These are phyloP conservation scores for Monosporozyma aquatica DNA, from an alignment of 805 yeast genomes.

Conservation along the genomic window DNA sequence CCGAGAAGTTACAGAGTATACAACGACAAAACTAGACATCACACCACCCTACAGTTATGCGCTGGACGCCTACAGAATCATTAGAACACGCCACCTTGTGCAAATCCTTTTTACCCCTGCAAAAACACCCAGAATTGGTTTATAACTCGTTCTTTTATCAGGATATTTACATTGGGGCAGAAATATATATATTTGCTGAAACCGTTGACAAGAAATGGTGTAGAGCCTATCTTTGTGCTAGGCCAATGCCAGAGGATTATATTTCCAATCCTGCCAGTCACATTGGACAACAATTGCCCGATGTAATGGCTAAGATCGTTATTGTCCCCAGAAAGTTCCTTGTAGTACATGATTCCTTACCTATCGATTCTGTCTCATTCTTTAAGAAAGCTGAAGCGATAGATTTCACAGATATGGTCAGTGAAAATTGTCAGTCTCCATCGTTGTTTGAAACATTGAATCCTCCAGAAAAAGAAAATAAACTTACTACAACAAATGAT, in stretches of 20 bases:
- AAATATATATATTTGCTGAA: slow-evolving; percentile 63
- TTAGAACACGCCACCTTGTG: slow-evolving; percentile 37
- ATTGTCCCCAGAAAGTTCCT: slow-evolving; percentile 50
- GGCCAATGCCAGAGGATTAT: slow-evolving; percentile 65
- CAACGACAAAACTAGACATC: not conserved
- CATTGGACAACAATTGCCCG: slow-evolving; percentile 56
- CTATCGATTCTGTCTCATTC: slow-evolving; percentile 34
- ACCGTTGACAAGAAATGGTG: slow-evolving; percentile 54
- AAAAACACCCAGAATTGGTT: slow-evolving; percentile 30
- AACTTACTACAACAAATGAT: not conserved
- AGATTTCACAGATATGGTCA: slow-evolving; percentile 12
- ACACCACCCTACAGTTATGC: not conserved
- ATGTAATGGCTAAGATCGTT: slow-evolving; percentile 41
- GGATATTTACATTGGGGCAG: slow-evolving; percentile 68
- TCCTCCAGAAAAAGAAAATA: too few relatives aligned
- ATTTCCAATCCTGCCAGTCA: slow-evolving; percentile 35
- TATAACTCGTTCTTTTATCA: slow-evolving; percentile 32
- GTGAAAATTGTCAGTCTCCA: slow-evolving; percentile 18
- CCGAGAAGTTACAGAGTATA: too few relatives aligned
- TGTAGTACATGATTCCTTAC: slow-evolving; percentile 36
- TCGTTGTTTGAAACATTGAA: slow-evolving; percentile 28
- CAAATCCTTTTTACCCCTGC: slow-evolving; percentile 40
- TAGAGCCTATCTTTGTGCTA: slow-evolving; percentile 61
- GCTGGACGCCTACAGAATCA: slow-evolving; percentile 42
- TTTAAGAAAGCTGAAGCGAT: slow-evolving; percentile 25